Base-by-base conservation (phyloP, 768 basidiomycete genomes). In the Pleurotus tuber-regium region DNA sequence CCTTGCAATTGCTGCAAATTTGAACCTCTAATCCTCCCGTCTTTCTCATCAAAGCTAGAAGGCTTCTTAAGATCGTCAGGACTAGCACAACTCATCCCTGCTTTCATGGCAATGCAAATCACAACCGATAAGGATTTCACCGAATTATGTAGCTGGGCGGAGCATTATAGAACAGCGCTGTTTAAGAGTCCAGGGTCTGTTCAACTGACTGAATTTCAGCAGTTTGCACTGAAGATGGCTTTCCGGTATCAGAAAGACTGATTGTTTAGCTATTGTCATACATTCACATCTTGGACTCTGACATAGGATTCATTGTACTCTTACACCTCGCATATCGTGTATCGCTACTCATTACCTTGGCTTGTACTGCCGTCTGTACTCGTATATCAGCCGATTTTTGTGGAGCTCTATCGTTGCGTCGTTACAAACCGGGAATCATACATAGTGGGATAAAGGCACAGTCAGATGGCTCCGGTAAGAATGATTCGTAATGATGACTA, bases 401-500 rank as follows among this genome's bases (percentile, higher is more conserved):
- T n/a, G n/a, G n/a, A n/a, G n/a, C n/a, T n/a, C n/a, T n/a, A n/a
- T n/a, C n/a, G n/a, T n/a, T n/a, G n/a, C n/a, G n/a, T n/a, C n/a
- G n/a, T n/a, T n/a, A n/a, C n/a, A n/a, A n/a, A n/a, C n/a, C n/a
- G n/a, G n/a, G n/a, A n/a, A n/a, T n/a, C n/a, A n/a, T n/a, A n/a
- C n/a, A n/a, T n/a, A n/a, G n/a, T n/a, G n/a, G n/a, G n/a, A n/a
- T n/a, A n/a, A n/a, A n/a, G n/a, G n/a, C n/a, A n/a, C n/a, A n/a
- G n/a, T n/a, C n/a, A n/a, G n/a, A n/a, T n/a, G n/a, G n/a, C n/a
- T n/a, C n/a, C n/a, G n/a, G n/a, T n/a, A 19, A 59, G 54, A 39
- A 58, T 53, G 62, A 52, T 52, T 59, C 50, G 52, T 29, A 44
- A 56, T 44, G 53, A 44, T 58, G 46, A 63, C 26, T 42, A 47